These are phyloP conservation scores for Aegilops sharonensis DNA, from an alignment of 176 grass and related monocot genomes.

Conservation along the genomic window DNA sequence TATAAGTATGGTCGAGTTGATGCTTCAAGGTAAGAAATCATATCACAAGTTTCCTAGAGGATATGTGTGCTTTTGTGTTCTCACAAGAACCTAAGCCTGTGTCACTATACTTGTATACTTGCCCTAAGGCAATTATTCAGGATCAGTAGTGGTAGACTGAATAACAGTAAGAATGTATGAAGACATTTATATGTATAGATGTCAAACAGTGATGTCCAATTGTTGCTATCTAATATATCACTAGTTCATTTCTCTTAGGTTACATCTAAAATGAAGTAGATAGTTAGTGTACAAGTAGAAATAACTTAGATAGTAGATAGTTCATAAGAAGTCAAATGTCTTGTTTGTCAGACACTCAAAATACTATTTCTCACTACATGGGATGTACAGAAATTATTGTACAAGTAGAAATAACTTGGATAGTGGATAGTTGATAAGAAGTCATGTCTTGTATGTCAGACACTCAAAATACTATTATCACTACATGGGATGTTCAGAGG, in stretches of 20 bases:
- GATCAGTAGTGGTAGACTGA: background rate
- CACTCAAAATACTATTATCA: slow-evolving; percentile 2
- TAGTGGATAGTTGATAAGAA: background rate
- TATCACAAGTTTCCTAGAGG: background rate
- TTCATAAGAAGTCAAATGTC: too few relatives aligned
- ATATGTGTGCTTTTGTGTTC: background rate
- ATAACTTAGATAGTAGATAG: background rate
- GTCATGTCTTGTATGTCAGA: background rate
- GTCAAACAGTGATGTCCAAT: background rate
- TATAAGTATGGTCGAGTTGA: slow-evolving; percentile 79
- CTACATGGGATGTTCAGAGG: background rate
- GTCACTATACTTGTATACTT: too few relatives aligned
- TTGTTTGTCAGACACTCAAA: too few relatives aligned
- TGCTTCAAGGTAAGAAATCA: slow-evolving; percentile 49
- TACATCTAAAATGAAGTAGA: background rate
- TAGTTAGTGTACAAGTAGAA: background rate
- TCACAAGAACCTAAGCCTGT: background rate
- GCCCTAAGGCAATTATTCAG: slow-evolving; percentile 3
- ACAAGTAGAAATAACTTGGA: too few relatives aligned
- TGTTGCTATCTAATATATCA: background rate
- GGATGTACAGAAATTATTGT: too few relatives aligned
- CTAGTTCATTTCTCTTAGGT: slow-evolving; percentile 18
- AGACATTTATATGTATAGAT: background rate
- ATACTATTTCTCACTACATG: too few relatives aligned
- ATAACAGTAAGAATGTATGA: background rate